These are phyloP conservation scores for Phytophthora agathidicida DNA, from an alignment of 352 stramenopile species.

Conservation along the genomic window DNA sequence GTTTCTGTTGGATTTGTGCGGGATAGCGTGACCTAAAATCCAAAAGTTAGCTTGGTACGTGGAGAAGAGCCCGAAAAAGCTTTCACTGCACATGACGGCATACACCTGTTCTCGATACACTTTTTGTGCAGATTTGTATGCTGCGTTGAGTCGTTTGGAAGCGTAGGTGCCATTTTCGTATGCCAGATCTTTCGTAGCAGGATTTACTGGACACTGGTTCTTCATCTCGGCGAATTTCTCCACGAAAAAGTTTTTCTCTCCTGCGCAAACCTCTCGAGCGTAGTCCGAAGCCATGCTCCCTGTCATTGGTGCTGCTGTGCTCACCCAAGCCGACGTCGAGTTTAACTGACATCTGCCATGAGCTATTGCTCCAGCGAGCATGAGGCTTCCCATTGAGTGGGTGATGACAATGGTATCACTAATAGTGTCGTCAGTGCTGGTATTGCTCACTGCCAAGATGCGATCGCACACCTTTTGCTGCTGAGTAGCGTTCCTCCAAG, in stretches of 20 bases:
- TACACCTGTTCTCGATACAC: slow-evolving; percentile 34
- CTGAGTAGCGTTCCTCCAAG: slow-evolving; percentile 19
- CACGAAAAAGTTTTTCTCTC: slow-evolving; percentile 5
- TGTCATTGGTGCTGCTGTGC: slow-evolving; percentile 27
- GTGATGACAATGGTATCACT: slow-evolving; percentile 27
- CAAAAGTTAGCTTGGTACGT: slow-evolving; percentile 25
- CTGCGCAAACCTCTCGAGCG: slow-evolving; percentile 11
- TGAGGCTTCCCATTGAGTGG: slow-evolving; percentile 30
- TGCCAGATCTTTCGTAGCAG: slow-evolving; percentile 22
- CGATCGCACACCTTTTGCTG: slow-evolving; percentile 26
- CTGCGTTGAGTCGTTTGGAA: neutral
- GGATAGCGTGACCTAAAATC: slow-evolving; percentile 24
- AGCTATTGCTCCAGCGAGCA: slow-evolving; percentile 27
- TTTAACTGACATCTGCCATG: slow-evolving; percentile 20
- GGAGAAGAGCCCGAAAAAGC: slow-evolving; percentile 35
- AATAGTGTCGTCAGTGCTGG: slow-evolving; percentile 9
- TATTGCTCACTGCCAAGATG: slow-evolving; percentile 17
- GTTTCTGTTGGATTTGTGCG: slow-evolving; percentile 35
- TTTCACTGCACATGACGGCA: slow-evolving; percentile 39
- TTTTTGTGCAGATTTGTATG: slow-evolving; percentile 26
- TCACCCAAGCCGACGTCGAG: slow-evolving; percentile 33
- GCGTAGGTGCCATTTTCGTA: slow-evolving; percentile 32
- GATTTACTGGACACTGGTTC: slow-evolving; percentile 14
- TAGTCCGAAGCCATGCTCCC: slow-evolving; percentile 32
- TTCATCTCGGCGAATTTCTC: slow-evolving; percentile 15